Conservation (phyloP, 2,329 filamentous ascomycete species). For the Emydomyces testavorans region DNA sequence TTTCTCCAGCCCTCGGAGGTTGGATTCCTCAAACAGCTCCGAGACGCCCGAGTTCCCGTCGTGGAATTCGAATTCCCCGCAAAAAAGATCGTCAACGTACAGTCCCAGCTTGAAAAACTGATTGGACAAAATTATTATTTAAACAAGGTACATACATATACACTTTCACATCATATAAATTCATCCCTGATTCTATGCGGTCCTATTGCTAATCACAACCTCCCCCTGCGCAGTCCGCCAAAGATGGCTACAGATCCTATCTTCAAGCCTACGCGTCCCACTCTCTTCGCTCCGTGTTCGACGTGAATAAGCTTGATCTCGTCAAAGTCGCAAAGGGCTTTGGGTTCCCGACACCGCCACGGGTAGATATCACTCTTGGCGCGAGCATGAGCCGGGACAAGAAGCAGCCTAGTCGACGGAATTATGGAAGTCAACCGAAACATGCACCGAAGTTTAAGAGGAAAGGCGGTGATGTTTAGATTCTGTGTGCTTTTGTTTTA, state of each 20-base stretch:
- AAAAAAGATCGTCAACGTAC: conserved; percentile 82
- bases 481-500: no score
- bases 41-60: conserved; percentile 81
- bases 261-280: conserved; percentile 90
- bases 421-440: conserved; percentile 68
- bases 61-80: conserved; percentile 92
- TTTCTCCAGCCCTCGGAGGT: conserved; percentile 89
- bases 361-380: conserved; percentile 67
- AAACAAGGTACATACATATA: conserved; percentile 53
- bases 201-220: background rate
- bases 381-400: conserved; percentile 65
- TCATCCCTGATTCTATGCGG: conserved; percentile 11
- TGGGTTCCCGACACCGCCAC: conserved; percentile 63
- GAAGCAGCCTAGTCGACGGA: conserved; percentile 54
- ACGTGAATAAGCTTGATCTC: conserved; percentile 69
- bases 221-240: conserved; percentile 42
- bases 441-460: conserved; percentile 49
- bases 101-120: conserved; percentile 85
- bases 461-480: conserved; percentile 26
- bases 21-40: conserved; percentile 82
- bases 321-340: conserved; percentile 77
- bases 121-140: conserved; percentile 95
- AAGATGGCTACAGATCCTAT: conserved; percentile 73
- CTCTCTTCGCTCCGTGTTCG: conserved; percentile 69
- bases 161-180: background rate